Conservation (phyloP, 2,329 filamentous ascomycete genomes). For the Colletotrichum musicola region DNA sequence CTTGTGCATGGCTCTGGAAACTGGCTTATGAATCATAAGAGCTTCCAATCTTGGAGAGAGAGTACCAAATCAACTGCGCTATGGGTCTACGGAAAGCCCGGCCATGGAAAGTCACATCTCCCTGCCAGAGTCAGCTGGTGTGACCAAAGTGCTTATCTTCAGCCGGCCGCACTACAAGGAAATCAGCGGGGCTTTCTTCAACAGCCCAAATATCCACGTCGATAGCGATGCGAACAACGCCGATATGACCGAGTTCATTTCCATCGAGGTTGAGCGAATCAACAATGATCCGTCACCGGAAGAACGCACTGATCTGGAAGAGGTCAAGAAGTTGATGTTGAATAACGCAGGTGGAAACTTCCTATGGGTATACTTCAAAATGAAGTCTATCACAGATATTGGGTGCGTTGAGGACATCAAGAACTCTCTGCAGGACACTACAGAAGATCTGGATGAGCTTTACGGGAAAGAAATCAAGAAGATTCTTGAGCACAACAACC, state of each 20-base stretch:
- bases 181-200: background rate
- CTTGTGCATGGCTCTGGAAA: background rate
- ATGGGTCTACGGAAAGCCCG: conserved; percentile 18
- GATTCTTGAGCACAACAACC: background rate
- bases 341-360: conserved; percentile 4
- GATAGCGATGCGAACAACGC: background rate
- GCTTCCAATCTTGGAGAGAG: background rate
- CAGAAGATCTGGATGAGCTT: background rate
- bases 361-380: conserved; percentile 5
- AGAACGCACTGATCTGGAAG: background rate
- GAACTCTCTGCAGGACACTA: background rate
- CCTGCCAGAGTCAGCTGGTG: background rate
- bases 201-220: background rate
- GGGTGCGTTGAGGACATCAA: conserved; percentile 13
- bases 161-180: conserved; percentile 2
- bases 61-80: background rate
- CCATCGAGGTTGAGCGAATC: background rate
- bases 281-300: background rate
- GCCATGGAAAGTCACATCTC: conserved; percentile 17
- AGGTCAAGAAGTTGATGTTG: conserved; percentile 8
- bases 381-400: background rate
- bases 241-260: conserved; percentile 3
- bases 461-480: background rate
- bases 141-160: conserved; percentile 1
- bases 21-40: background rate